Evolutionary conservation across 2,329 filamentous ascomycete genomes (phyloP), one percentile per base, ranked within the genome.

Genomic region (Penicillium olsonii): DNA sequence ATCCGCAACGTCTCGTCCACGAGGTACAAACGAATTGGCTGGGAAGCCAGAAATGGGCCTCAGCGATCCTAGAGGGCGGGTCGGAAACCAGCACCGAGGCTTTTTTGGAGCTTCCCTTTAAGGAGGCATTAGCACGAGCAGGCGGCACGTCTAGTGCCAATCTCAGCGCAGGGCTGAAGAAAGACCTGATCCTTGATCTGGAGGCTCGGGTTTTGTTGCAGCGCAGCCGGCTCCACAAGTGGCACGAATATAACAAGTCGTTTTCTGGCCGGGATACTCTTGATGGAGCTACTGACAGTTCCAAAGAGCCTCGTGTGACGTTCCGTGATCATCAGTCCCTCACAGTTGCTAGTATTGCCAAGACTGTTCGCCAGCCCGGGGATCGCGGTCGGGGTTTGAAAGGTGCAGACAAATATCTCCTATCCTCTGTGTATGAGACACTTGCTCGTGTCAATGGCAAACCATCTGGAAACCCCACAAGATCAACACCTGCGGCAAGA

Each of bases 21-120:
- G 64, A 90, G 48, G 79, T 85, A 59, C 81, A 80, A 35, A 77
- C 80, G 2, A 89, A 90, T 57, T 96, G 91, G 91, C 78, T 88
- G 12, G 91, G 90, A 2, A 84, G 86, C 61, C 82, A 86, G 51
- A 80, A 83, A 48, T 92, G 90, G 86, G 79, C 89, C 60, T 81
- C 89, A 40, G 77, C 83, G 2, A 72, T 96, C 17, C 67, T 94
- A 0, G 78, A 85, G 42, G 88, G 88, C 2, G 85, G 89, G 38
- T 75, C 76, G 17, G 75, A 74, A 7, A 71, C 76, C 2, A 75
- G 75, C 20, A 80, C 76, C 26, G 87, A 88, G 52, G 79, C 77
- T 0, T 74, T 94, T n/a, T 67, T 95, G 12, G 79, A 79, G 2
- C 78, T 79, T 29, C 76, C 83, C 0, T 94, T 92, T 55, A 81